Base-by-base conservation (phyloP, 345 rosid species). In the Eucalyptus cladocalyx region DNA sequence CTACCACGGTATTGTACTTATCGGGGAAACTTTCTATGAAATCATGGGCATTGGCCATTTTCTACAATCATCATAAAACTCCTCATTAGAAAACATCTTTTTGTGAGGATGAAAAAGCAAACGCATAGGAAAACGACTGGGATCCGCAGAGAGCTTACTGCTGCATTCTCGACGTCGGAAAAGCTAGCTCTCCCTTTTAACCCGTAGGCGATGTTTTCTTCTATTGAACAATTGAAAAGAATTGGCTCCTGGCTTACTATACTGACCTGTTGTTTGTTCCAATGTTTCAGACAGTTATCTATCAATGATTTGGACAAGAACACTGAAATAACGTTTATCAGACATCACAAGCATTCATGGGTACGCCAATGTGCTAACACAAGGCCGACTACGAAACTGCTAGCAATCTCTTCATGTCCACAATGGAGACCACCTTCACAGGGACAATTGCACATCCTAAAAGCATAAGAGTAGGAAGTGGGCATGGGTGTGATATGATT, bases 161-260 rank as follows among this genome's bases (percentile, higher is more conserved):
- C 93, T 87, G 94, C 98, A 86, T 90, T 92, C 94, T 97, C 98
- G 43, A 95, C 89, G 28, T 95, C 97, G 1, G 93, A 76, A 51
- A 37, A 89, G 93, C 89, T 93, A 11, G 93, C 95, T 90, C 93
- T 94, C 51, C 98, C 97, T 50, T 95, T 92, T 87, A 91, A 93
- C 40, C 99, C 99, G 87, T 95, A 95, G 1, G 98, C 96, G 54
- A 94, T 94, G 90, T 94, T 94, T 88, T 94, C 93, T 89, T 93
- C 95, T 9, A 94, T 85, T 1, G 96, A 91, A 62, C 95, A 93
- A 86, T 94, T 94, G 91, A 94, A 94, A 86, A 97, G 99, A 92
- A 95, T 92, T 4, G 99, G 99, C 93, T 97, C 99, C 91, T 97
- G 99, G 93, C 99, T 97, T 83, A 97, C 99, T 93, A 97, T 97